phyloP scores from a whole-genome alignment of 805 yeast species.

The Danielia oregonensis region DNA sequence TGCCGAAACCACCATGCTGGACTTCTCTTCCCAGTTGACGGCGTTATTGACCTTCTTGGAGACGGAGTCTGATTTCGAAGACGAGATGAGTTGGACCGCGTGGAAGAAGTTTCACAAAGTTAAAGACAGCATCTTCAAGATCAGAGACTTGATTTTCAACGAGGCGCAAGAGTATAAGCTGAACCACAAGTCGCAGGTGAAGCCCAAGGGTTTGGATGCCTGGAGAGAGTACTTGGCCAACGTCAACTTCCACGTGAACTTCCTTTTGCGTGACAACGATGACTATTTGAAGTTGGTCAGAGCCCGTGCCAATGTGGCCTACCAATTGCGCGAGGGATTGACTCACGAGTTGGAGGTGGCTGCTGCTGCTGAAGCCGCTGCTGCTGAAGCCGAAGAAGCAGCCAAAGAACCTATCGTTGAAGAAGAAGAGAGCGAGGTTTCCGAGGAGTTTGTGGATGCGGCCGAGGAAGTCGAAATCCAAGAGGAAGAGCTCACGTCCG shows the following conservation, averaged over 20 bases:
- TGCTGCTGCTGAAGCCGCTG: background rate
- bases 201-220: slow-evolving; percentile 34
- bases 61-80: slow-evolving; percentile 11
- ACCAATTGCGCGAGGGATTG: slow-evolving; percentile 34
- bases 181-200: slow-evolving; percentile 14
- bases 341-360: slow-evolving; percentile 6
- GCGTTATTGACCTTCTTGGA: slow-evolving; percentile 35
- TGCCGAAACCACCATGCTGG: slow-evolving; percentile 62
- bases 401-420: slow-evolving; percentile 3
- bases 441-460: slow-evolving; percentile 1
- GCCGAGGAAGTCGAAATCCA: slow-evolving; percentile 1
- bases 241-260: slow-evolving; percentile 43
- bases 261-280: slow-evolving; percentile 56
- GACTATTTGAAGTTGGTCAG: slow-evolving; percentile 35
- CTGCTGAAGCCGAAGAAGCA: slow-evolving; percentile 2
- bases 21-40: slow-evolving; percentile 59
- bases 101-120: slow-evolving; percentile 55
- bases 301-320: slow-evolving; percentile 43
- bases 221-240: slow-evolving; percentile 35
- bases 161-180: slow-evolving; percentile 22
- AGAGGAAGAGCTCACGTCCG: slow-evolving; percentile 1
- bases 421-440: background rate
- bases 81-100: slow-evolving; percentile 21
- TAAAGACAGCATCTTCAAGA: slow-evolving; percentile 51
- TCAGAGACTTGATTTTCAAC: slow-evolving; percentile 49